phyloP scores from a whole-genome alignment of 2,329 filamentous ascomycete genomes.

The Metarhizium brunneum region DNA sequence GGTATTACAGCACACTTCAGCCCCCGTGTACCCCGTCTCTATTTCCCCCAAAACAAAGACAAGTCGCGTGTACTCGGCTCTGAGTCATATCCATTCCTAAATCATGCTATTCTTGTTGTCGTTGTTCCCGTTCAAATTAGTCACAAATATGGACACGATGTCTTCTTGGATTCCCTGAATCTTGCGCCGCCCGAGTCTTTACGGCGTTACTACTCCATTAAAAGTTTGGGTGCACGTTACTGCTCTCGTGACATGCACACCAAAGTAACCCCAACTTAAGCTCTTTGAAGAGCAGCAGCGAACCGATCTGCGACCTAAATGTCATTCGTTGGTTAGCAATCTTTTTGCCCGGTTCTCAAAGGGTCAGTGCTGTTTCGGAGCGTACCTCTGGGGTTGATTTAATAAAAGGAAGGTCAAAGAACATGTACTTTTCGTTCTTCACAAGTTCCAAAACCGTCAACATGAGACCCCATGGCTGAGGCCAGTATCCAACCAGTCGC shows the following conservation, averaged over 20 bases:
- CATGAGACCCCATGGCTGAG: conserved; percentile 92
- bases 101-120: not conserved
- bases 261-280: conserved; percentile 10
- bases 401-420: conserved; percentile 90
- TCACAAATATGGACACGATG: not conserved
- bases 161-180: not conserved
- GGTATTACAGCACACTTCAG: conserved; percentile 21
- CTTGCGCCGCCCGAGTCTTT: not conserved
- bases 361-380: not conserved
- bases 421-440: conserved; percentile 82
- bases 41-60: conserved; percentile 18
- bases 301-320: conserved; percentile 28
- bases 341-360: not conserved
- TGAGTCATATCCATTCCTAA: conserved; percentile 11
- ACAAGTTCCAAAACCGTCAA: conserved; percentile 81
- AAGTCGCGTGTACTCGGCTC: not conserved
- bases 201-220: not conserved
- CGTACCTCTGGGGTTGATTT: conserved; percentile 79
- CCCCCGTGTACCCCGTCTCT: conserved; percentile 4
- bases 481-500: conserved; percentile 77
- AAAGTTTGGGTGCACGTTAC: not conserved
- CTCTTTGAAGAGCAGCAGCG: conserved; percentile 23
- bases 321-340: conserved; percentile 5
- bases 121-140: not conserved
- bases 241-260: not conserved